A percentile compares a stretch with the other conserved stretches of the same genome.
These are phyloP conservation scores for Dioszegia hungarica DNA, from an alignment of 768 basidiomycete species.

Conservation along the genomic window DNA sequence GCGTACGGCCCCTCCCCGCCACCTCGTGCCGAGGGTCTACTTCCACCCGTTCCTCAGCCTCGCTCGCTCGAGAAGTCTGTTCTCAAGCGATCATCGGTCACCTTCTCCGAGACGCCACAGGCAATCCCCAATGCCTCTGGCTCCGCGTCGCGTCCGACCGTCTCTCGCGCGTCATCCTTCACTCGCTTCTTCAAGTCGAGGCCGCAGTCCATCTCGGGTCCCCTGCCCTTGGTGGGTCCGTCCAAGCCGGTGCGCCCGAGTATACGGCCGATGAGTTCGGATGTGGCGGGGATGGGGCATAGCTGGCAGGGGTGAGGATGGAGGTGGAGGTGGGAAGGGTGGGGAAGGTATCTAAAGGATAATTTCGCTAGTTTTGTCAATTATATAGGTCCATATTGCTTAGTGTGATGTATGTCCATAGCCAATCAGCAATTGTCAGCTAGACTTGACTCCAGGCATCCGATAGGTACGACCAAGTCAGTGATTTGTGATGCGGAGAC, in stretches of 20 bases:
- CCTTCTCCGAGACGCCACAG: not conserved
- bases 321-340: not conserved
- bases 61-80: constrained; percentile 3
- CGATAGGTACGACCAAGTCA: too few species aligned
- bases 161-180: constrained; percentile 3
- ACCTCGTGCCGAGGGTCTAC: too few species aligned
- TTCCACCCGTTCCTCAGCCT: not conserved
- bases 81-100: constrained; percentile 1
- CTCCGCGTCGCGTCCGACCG: not conserved
- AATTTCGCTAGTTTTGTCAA: too few species aligned
- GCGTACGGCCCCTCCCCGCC: not conserved
- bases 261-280: constrained; percentile 2
- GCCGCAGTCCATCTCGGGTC: constrained; percentile 2
- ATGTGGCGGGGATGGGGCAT: not conserved
- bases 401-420: too few species aligned
- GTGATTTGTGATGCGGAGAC: too few species aligned
- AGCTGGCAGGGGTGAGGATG: not conserved
- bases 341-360: not conserved
- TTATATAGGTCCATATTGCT: too few species aligned
- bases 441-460: too few species aligned
- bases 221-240: not conserved
- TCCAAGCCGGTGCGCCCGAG: not conserved
- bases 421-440: too few species aligned
- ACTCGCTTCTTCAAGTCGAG: constrained; percentile 7
- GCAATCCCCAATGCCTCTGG: not conserved